phyloP scores from a whole-genome alignment of 352 stramenopile species.

The Paralagenidium karlingii region DNA sequence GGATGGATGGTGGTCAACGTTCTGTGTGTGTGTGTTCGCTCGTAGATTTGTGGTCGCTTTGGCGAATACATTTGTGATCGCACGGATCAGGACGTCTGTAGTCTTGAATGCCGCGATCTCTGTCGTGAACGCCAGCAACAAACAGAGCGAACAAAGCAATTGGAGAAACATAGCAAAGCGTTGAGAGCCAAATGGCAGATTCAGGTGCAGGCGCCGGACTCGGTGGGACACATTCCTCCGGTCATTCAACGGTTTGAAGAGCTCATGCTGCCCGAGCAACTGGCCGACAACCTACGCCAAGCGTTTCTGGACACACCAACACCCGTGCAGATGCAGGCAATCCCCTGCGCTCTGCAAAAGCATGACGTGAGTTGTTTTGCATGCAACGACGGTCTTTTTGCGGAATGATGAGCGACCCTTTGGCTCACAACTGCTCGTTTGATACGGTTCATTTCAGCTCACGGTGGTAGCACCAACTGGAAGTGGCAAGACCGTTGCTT shows the following conservation, averaged over 20 bases:
- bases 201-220: constrained; percentile 11
- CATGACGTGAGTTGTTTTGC: constrained; percentile 18
- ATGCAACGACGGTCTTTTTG: no score
- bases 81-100: constrained; percentile 78
- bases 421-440: no score
- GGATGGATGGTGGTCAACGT: background rate
- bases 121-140: constrained; percentile 10
- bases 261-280: constrained; percentile 10
- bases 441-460: no score
- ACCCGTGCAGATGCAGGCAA: constrained; percentile 64
- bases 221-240: constrained; percentile 5
- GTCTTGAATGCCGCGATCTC: constrained; percentile 52
- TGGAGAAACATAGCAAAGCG: constrained; percentile 16
- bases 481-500: constrained; percentile 59
- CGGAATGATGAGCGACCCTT: no score
- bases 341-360: constrained; percentile 29
- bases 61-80: constrained; percentile 72
- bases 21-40: background rate
- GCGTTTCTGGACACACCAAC: constrained; percentile 27
- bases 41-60: constrained; percentile 51
- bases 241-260: no score
- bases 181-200: constrained; percentile 1
- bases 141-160: constrained; percentile 3
- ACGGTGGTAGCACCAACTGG: constrained; percentile 56
- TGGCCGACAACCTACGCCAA: constrained; percentile 23